A percentile compares a stretch with the other conserved stretches of the same genome.
Evolutionary conservation across 2,329 filamentous ascomycete genomes (phyloP).

Genomic region (Colletotrichum tamarilloi): DNA sequence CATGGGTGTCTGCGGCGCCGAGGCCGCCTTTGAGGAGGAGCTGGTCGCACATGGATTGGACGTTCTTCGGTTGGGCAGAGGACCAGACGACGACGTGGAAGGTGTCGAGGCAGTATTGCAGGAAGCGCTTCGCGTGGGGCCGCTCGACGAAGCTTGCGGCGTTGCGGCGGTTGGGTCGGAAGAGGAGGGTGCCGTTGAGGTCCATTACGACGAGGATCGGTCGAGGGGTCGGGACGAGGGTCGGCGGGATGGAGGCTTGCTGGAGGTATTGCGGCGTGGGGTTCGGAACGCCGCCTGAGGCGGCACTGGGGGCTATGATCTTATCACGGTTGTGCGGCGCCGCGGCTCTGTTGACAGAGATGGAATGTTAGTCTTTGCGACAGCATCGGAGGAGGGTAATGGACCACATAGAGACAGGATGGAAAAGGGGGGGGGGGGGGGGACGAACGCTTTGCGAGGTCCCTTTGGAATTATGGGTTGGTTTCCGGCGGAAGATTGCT

Average conservation of each 20-base stretch:
- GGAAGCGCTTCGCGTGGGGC: slow-evolving; percentile 75
- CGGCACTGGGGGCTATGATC: slow-evolving; percentile 45
- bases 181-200: slow-evolving; percentile 90
- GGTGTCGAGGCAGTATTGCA: slow-evolving; percentile 77
- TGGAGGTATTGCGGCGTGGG: slow-evolving; percentile 71
- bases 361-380: not conserved
- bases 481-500: not conserved
- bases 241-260: slow-evolving; percentile 59
- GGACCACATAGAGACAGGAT: not conserved
- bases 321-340: slow-evolving; percentile 30
- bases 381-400: not conserved
- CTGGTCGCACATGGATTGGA: slow-evolving; percentile 72
- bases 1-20: not conserved
- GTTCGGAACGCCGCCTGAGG: slow-evolving; percentile 69
- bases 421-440: too few species aligned
- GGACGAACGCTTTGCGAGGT: slow-evolving; percentile 9
- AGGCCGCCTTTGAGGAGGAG: slow-evolving; percentile 60
- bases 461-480: not conserved
- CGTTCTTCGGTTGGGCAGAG: slow-evolving; percentile 81
- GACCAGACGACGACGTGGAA: slow-evolving; percentile 93
- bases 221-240: slow-evolving; percentile 57
- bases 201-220: slow-evolving; percentile 87
- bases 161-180: slow-evolving; percentile 67
- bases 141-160: slow-evolving; percentile 70
- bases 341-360: not conserved